Base-by-base conservation (phyloP, 352 stramenopile species). In the Pythium graminicola region DNA sequence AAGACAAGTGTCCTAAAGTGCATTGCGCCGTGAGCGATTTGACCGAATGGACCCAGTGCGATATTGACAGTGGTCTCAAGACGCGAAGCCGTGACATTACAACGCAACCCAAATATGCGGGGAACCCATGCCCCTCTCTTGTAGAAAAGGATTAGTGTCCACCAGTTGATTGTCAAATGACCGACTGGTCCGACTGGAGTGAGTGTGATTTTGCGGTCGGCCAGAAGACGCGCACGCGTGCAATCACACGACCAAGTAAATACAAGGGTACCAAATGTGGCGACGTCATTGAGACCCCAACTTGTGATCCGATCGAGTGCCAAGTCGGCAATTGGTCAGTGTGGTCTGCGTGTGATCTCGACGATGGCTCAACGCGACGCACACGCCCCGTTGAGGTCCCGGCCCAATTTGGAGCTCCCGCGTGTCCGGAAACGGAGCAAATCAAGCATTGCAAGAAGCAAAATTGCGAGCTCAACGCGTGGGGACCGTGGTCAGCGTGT, bases 381-480 rank as follows among this genome's bases (percentile, higher is more conserved):
- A 76, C 61, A 2, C 68, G 73, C 0, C 27, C 43, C 6, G 48
- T 85, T 6, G 8, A 54, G 0, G 45, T 79, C 1, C 38, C 67
- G 8, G 56, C 78, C 14, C 53, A 61, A 41, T 84, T 76, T 50
- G 62, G 51, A 16, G 67, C 61, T 1, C 19, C 55, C 2, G 52
- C 23, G 0, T 83, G 65, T 13, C 52, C 60, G 3, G 23, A 50
- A 1, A 23, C 64, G 6, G 50, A 65, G 41, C 61, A 77, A 6
- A 56, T 42, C 10, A 42, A 57, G 1, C 55, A 62, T 5, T 85
- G 74, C 50, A 44, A 40, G 8, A 56, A 54, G 26, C 61, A 75
- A 17, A 40, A 85, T 54, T 87, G 76, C 29, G 52, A 69, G 28
- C 41, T 87, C 26, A 75, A 68, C 59, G 60, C 1, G 0, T 80